Conservation (phyloP, 768 basidiomycete genomes). For the Suillus variegatus region DNA sequence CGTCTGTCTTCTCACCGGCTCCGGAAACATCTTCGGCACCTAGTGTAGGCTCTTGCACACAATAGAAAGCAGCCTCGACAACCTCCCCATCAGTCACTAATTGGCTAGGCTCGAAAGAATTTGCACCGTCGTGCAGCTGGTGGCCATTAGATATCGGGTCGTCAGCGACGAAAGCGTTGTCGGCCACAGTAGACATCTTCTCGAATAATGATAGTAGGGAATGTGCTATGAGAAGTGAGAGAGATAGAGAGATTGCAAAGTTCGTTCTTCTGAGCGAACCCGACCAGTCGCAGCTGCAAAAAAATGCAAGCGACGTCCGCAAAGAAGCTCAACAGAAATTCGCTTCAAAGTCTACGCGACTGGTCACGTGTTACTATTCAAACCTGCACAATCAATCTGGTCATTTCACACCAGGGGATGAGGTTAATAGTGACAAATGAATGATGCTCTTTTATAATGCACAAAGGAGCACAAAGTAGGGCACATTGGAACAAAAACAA, state of each 20-base stretch:
- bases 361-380: slow-evolving; percentile 4
- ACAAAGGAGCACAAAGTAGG: background rate
- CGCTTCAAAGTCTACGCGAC: slow-evolving; percentile 11
- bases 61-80: background rate
- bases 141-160: slow-evolving; percentile 15
- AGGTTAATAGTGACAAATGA: background rate
- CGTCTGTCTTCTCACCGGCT: background rate
- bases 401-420: background rate
- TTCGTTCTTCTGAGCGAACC: slow-evolving; percentile 5
- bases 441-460: background rate
- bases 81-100: background rate
- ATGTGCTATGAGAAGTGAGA: slow-evolving; percentile 3
- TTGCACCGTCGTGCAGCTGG: background rate
- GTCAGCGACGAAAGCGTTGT: background rate
- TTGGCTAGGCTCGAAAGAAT: background rate
- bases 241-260: background rate
- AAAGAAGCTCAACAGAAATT: slow-evolving; percentile 6
- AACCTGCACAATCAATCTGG: background rate
- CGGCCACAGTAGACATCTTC: slow-evolving; percentile 9
- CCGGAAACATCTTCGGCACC: background rate
- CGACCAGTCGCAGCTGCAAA: slow-evolving; percentile 9
- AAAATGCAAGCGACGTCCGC: slow-evolving; percentile 8
- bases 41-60: background rate
- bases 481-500: background rate
- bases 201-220: slow-evolving; percentile 14